Evolutionary conservation across 2,329 filamentous ascomycete species (phyloP), one percentile per base, ranked within the genome.

Genomic region (Sclerotinia borealis): DNA sequence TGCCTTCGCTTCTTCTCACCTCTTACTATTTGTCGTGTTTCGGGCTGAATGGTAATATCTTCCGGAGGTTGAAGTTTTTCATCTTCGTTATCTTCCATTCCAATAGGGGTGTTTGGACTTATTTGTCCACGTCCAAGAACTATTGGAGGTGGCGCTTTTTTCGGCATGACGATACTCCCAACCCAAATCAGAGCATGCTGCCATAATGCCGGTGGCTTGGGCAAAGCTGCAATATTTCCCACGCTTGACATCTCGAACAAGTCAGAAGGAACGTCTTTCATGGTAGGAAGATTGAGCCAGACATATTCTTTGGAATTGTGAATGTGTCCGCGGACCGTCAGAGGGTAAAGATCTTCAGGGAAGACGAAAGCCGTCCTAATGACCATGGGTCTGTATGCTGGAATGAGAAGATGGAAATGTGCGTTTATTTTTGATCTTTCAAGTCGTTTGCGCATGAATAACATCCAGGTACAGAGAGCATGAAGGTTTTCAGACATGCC

Each of bases 401-500:
- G 77, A 11, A 78, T 73, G 11, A 78, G 70, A 8, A 78, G 73
- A 56, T 78, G 76, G 3, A 78, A 36, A 72, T 70, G 2, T 71
- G 71, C 3, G 70, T 67, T 19, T 60, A 69, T 45, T 63, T 66
- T 39, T 64, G 70, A 37, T 70, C 72, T 61, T 67, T 64, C 65
- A 60, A 63, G 66, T 64, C 19, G 70, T 63, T 55, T 69, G 7
- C 55, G 43, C 54, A 63, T 51, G 8, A 60, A 59, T 51, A 63
- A 22, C 76, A 78, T 78, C 60, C 77, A 78, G 59, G 77, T 70
- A 54, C 77, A 77, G 22, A 74, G 71, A 0, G 76, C 76, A 63
- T 78, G 76, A 29, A 78, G 73, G 60, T 78, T 75, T 47, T 77
- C 77, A 37, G 76, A 76, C 64, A 77, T 76, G 29, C 76, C 76